These are phyloP conservation scores for Neurospora tetraspora DNA, from an alignment of 495 filamentous ascomycete genomes.

Conservation along the genomic window DNA sequence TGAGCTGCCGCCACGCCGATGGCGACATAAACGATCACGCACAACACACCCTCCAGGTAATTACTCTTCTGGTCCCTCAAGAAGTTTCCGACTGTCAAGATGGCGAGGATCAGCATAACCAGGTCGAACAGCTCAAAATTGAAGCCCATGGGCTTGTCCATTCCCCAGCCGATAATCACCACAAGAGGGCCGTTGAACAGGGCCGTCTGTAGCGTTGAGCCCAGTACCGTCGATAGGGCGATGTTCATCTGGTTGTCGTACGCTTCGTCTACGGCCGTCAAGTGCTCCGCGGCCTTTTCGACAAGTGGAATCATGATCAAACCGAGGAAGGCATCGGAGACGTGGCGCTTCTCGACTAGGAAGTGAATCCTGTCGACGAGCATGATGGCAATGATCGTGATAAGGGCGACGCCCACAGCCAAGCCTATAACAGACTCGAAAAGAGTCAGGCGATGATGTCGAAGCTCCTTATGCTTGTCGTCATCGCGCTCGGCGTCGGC, in stretches of 20 bases:
- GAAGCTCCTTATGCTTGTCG: constrained; percentile 54
- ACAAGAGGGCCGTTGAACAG: constrained; percentile 80
- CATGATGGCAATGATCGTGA: constrained; percentile 71
- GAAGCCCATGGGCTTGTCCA: constrained; percentile 59
- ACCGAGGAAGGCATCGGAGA: constrained; percentile 75
- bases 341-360: constrained; percentile 51
- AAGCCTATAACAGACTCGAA: constrained; percentile 65
- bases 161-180: constrained; percentile 78
- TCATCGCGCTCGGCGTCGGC: constrained; percentile 60
- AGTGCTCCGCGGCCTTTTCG: constrained; percentile 84
- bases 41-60: constrained; percentile 69
- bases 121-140: constrained; percentile 87
- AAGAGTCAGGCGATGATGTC: constrained; percentile 65
- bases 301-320: constrained; percentile 74
- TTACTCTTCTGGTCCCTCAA: constrained; percentile 70
- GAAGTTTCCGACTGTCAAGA: constrained; percentile 78
- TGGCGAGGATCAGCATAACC: constrained; percentile 74
- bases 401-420: constrained; percentile 55
- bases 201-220: constrained; percentile 81
- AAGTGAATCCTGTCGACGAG: constrained; percentile 70
- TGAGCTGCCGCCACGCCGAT: constrained; percentile 54
- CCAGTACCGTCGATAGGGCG: constrained; percentile 81
- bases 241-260: constrained; percentile 86
- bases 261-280: constrained; percentile 85
- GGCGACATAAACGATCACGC: constrained; percentile 57